Base-by-base conservation (phyloP, 768 basidiomycete species). In the Agaricus sinodeliciosus region DNA sequence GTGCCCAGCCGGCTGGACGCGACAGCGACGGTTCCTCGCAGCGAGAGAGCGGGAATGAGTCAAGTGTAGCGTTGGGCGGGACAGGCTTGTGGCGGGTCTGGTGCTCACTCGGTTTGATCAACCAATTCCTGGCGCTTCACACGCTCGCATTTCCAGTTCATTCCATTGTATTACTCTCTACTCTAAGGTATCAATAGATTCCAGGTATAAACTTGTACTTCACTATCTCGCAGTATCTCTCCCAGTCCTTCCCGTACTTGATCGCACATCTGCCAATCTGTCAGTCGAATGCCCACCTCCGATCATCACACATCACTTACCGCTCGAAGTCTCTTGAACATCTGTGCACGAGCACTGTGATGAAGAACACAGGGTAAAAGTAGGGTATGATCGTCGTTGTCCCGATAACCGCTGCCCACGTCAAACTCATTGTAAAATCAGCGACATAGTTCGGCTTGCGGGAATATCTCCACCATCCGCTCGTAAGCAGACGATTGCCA, bases 401-500 rank as follows among this genome's bases (percentile, higher is more conserved):
- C 22, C 90, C 89, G 45, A 90, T 80, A 65, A 85, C 71, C 43
- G 83, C 82, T 50, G 90, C 91, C 91, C 91, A 93, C 43, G 80
- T 85, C 58, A 92, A 76, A 60, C 85, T 81, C 82, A 90, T 90
- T 22, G 73, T 71, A 88, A 90, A 93, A 68, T 96, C 94, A 56
- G 93, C 94, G 26, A 92, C 85, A 65, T 98, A 98, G 70, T 98
- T 96, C 28, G 94, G 94, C 70, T 99, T 99, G 68, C 95, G 84
- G 22, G 90, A 88, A 64, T 82, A 94, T 40, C 75, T 80, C 96
- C 96, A 99, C 88, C 89, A 94, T 25, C 96, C 96, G 57, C 84
- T 85, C 9, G 88, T 87, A 55, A 99, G 74, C 9, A 99, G 82
- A 52, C 92, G 88, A 65, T 94, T 96, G 19, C 92, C 95, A 70